Evolutionary conservation across 73 alveolate genomes (phyloP).

Genomic region (Durusdinium trenchii): DNA sequence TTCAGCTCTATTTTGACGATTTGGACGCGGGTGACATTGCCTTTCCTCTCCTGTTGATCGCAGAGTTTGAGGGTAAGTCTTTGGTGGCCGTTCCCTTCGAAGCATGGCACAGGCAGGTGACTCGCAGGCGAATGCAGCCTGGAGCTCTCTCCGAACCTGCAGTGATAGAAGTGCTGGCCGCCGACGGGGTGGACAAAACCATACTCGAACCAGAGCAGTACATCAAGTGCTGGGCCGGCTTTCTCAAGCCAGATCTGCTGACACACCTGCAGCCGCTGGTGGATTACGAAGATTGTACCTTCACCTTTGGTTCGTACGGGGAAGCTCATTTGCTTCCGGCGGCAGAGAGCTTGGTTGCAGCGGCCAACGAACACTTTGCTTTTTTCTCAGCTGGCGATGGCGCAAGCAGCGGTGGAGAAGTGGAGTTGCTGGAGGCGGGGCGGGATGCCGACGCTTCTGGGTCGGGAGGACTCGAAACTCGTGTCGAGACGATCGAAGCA

Average conservation of each 20-base stretch:
- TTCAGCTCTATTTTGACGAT: no score
- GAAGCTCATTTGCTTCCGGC: not conserved
- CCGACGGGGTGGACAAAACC: no score
- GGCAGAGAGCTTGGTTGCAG: conserved; percentile 10
- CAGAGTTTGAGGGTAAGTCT: not conserved
- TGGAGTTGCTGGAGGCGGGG: not conserved
- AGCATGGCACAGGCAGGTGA: not conserved
- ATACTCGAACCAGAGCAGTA: not conserved
- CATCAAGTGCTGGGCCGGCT: conserved; percentile 28
- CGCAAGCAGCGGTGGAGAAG: not conserved
- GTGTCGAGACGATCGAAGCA: not conserved
- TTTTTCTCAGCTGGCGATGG: not conserved
- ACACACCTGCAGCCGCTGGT: no score
- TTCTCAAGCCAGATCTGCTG: not conserved
- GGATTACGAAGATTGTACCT: not conserved
- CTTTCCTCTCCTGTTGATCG: not conserved
- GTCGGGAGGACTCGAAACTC: not conserved
- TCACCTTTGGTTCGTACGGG: not conserved
- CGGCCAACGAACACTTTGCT: not conserved
- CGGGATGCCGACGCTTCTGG: not conserved
- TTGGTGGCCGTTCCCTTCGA: not conserved
- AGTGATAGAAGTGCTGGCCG: not conserved
- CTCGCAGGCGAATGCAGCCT: not conserved
- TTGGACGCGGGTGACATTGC: not conserved
- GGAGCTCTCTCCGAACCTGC: not conserved